Base-by-base conservation (phyloP, 768 basidiomycete genomes). In the Phylloporus rhodoxanthus region DNA sequence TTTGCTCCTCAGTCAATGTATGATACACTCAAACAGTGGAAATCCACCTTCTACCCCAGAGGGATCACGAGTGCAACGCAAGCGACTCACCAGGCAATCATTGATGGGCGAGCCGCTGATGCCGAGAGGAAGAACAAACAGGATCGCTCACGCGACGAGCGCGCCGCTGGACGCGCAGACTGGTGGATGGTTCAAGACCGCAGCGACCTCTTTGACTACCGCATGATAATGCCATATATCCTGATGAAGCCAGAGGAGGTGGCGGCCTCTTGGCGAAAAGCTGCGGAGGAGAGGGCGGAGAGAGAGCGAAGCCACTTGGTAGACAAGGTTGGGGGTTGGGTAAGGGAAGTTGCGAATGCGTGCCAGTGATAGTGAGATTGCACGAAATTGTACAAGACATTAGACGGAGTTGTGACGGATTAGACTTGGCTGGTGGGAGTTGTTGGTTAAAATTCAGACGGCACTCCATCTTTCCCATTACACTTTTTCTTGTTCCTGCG, bases 371-470 rank as follows among this genome's bases (percentile, higher is more conserved):
- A 26, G n/a, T n/a, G n/a, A n/a, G n/a, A n/a, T n/a, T n/a, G n/a
- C n/a, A n/a, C n/a, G n/a, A n/a, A n/a, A n/a, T n/a, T n/a, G n/a
- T n/a, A n/a, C n/a, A n/a, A n/a, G n/a, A n/a, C n/a, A n/a, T n/a
- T n/a, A n/a, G n/a, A n/a, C n/a, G n/a, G n/a, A n/a, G n/a, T n/a
- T n/a, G n/a, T n/a, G n/a, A n/a, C n/a, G n/a, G n/a, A n/a, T n/a
- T n/a, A n/a, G n/a, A n/a, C n/a, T n/a, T n/a, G n/a, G n/a, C n/a
- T 21, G 38, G 30, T 32, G 43, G 29, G 29, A 30, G 29, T 25
- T 14, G 26, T 33, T n/a, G 54, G 64, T 72, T 68, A 25, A 72
- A 70, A 58, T 65, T 63, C 67, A 70, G 43, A 84, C 21, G 36
- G 17, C 17, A 33, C 38, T 39, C 50, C 47, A 51, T 33, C 46